phyloP scores from a whole-genome alignment of 169 alveolate genomes.

The Cyclospora cayetanensis region DNA sequence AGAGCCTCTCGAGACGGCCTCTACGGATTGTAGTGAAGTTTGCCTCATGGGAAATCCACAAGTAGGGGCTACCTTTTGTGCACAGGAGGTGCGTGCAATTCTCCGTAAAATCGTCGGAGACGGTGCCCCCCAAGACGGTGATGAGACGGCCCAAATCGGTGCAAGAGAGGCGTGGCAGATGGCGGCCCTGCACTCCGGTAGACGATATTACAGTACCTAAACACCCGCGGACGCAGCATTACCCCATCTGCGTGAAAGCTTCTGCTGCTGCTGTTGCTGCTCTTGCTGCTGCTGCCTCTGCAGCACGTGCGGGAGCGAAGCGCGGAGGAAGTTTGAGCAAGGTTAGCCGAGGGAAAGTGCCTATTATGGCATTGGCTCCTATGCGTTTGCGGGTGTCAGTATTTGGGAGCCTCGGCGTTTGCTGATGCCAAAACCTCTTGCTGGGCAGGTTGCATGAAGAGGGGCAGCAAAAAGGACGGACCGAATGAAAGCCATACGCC shows the following conservation, averaged over 20 bases:
- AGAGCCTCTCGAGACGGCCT: too few relatives aligned
- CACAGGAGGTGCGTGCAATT: conserved; percentile 22
- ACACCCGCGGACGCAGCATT: not conserved
- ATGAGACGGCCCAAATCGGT: conserved; percentile 31
- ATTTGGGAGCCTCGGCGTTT: too few relatives aligned
- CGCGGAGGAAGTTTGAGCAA: too few relatives aligned
- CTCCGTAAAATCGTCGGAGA: not conserved
- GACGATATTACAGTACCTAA: not conserved
- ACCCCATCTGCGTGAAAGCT: not conserved
- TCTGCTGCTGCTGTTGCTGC: conserved; percentile 25
- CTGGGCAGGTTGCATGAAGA: too few relatives aligned
- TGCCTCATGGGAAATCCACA: not conserved
- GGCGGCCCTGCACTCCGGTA: conserved; percentile 46
- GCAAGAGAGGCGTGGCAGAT: not conserved
- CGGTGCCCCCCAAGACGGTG: not conserved
- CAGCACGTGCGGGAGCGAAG: not conserved
- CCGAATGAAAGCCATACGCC: not conserved
- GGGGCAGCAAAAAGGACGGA: not conserved
- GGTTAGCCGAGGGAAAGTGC: too few relatives aligned
- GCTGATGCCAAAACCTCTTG: too few relatives aligned
- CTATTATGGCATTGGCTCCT: too few relatives aligned
- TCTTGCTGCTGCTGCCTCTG: not conserved
- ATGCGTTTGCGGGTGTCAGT: too few relatives aligned
- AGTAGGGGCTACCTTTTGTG: not conserved
- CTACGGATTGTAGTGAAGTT: too few relatives aligned